Conservation (phyloP, 1,284 basidiomycete genomes). For the Malassezia obtusa region DNA sequence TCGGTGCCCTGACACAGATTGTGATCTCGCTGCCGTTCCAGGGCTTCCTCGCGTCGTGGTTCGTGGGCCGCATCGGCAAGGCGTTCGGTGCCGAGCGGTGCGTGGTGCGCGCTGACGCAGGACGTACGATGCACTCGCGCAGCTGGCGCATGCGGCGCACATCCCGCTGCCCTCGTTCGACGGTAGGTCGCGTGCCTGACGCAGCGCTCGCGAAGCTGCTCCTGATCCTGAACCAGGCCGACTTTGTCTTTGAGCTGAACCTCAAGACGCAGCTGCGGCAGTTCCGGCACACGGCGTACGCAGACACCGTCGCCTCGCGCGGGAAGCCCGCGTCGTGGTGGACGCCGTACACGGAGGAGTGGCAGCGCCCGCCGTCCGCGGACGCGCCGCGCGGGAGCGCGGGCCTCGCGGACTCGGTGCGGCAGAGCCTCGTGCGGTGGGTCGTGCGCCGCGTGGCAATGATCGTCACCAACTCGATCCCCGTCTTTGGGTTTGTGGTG, state of each 20-base stretch:
- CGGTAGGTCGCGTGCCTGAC: neutral
- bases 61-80: constrained; percentile 27
- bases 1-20: neutral
- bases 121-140: neutral
- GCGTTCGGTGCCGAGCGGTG: constrained; percentile 25
- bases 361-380: constrained; percentile 25
- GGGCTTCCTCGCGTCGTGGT: constrained; percentile 29
- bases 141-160: neutral
- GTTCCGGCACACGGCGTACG: constrained; percentile 35
- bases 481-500: constrained; percentile 28
- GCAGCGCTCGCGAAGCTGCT: constrained; percentile 37
- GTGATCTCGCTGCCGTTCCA: constrained; percentile 36
- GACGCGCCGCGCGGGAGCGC: neutral
- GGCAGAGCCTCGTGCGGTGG: neutral
- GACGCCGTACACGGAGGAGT: constrained; percentile 44
- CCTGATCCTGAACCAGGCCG: constrained; percentile 39
- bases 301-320: constrained; percentile 31
- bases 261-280: constrained; percentile 26
- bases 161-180: constrained; percentile 6
- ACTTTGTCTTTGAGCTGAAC: constrained; percentile 41
- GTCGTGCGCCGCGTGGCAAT: neutral
- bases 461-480: constrained; percentile 1
- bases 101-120: constrained; percentile 1
- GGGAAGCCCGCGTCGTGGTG: constrained; percentile 43
- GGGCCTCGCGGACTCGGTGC: neutral